Conservation (phyloP, 2,329 filamentous ascomycete genomes). For the Paecilomyces formosus region DNA sequence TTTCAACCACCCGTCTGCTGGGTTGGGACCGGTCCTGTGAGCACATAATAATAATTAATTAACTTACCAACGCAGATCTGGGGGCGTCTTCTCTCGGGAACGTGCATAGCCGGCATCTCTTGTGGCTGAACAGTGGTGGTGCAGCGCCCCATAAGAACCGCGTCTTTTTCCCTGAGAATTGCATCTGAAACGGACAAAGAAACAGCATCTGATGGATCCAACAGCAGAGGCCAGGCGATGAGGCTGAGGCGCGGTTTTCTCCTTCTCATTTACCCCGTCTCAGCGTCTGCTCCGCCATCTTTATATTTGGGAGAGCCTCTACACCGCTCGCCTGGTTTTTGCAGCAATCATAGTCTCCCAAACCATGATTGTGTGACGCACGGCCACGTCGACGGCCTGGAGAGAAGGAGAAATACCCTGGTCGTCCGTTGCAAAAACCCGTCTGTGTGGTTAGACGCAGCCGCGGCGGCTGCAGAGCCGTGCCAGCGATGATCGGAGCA, state of each 20-base stretch:
- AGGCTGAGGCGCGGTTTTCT: neutral
- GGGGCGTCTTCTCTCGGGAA: neutral
- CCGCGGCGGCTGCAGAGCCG: slow-evolving; percentile 1
- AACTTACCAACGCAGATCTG: neutral
- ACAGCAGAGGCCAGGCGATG: neutral
- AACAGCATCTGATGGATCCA: neutral
- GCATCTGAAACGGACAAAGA: neutral
- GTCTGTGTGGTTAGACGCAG: slow-evolving; percentile 2
- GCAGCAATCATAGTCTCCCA: neutral
- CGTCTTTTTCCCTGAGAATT: neutral
- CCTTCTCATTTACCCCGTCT: neutral
- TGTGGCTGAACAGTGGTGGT: neutral
- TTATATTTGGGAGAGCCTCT: neutral
- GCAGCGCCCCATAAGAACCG: neutral
- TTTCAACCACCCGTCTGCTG: neutral
- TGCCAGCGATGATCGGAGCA: neutral
- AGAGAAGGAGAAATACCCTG: neutral
- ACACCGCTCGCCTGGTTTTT: neutral
- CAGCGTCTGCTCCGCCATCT: neutral
- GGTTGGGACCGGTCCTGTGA: neutral
- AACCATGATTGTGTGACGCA: neutral
- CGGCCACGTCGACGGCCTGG: neutral
- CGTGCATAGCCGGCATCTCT: neutral
- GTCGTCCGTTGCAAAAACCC: neutral
- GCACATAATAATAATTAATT: neutral